Evolutionary conservation across 768 basidiomycete genomes (phyloP).

Genomic region (Macrolepiota dolichaula): DNA sequence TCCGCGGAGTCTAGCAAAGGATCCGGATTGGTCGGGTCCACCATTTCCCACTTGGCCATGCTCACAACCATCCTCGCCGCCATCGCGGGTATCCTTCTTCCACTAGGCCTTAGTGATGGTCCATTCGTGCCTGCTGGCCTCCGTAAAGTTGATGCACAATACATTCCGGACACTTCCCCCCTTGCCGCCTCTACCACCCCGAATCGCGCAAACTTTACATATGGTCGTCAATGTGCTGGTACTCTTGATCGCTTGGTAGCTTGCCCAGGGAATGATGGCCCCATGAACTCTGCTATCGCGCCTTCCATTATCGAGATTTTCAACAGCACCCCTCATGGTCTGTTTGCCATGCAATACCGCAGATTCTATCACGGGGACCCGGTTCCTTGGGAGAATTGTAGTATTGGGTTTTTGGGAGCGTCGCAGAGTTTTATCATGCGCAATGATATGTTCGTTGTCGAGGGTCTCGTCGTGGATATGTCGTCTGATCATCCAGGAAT

Average conservation of each 20-base stretch:
- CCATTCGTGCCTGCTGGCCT: not conserved
- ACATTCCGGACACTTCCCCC: slow-evolving; percentile 17
- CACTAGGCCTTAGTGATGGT: not conserved
- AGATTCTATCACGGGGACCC: not conserved
- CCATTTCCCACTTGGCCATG: not conserved
- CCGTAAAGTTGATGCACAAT: not conserved
- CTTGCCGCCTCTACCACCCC: slow-evolving; percentile 17
- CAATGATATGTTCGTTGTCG: not conserved
- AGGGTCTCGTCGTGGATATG: not conserved
- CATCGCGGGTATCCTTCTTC: not conserved
- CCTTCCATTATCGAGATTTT: not conserved
- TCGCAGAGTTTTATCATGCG: not conserved
- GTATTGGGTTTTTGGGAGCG: not conserved
- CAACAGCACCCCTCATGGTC: not conserved
- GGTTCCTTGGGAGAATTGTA: not conserved
- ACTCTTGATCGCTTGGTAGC: not conserved
- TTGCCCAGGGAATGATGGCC: not conserved
- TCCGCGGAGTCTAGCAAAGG: slow-evolving; percentile 7
- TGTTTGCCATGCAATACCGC: not conserved
- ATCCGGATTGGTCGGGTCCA: slow-evolving; percentile 6
- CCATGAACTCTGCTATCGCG: not conserved
- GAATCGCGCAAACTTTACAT: slow-evolving; percentile 9
- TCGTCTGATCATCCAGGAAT: not conserved
- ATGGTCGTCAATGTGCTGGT: not conserved
- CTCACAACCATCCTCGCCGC: not conserved